Evolutionary conservation across 2,329 filamentous ascomycete genomes (phyloP).

Genomic region (Cercospora zeae-maydis): DNA sequence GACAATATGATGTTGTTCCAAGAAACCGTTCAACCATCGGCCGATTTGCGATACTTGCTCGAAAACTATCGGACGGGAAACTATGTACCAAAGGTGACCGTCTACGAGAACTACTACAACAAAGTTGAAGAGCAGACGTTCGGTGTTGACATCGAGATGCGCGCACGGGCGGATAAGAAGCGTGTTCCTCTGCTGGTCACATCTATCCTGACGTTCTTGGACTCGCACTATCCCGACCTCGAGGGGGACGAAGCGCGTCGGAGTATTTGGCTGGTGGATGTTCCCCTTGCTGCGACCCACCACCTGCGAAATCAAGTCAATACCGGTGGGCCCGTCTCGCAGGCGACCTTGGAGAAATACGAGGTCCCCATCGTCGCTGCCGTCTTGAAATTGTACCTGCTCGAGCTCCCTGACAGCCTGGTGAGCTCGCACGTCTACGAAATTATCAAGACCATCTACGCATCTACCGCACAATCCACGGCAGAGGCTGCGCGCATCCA

Average conservation of each 20-base stretch:
- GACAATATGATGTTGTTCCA: conserved; percentile 99
- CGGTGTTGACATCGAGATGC: conserved; percentile 93
- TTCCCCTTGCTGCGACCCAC: conserved; percentile 80
- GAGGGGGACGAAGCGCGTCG: conserved; percentile 92
- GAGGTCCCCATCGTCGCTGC: conserved; percentile 93
- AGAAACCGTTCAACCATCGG: conserved; percentile 91
- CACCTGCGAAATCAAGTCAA: conserved; percentile 79
- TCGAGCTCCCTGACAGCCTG: conserved; percentile 95
- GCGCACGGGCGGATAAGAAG: conserved; percentile 90
- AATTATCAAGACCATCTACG: conserved; percentile 96
- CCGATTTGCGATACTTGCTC: conserved; percentile 86
- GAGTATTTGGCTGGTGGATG: conserved; percentile 90
- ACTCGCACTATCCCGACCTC: conserved; percentile 94
- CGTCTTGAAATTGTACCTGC: conserved; percentile 86
- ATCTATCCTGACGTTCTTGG: conserved; percentile 87
- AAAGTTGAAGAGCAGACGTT: conserved; percentile 97
- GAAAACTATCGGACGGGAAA: conserved; percentile 96
- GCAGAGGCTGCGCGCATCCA: conserved; percentile 77
- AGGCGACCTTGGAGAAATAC: conserved; percentile 77
- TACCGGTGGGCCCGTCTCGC: conserved; percentile 73
- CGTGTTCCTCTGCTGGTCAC: conserved; percentile 90
- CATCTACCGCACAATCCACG: conserved; percentile 70
- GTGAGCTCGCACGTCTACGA: conserved; percentile 98
- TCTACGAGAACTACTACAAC: conserved; percentile 99
- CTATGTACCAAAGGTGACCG: conserved; percentile 83